Base-by-base conservation (phyloP, 352 stramenopile genomes). In the Phytopythium sindhum region DNA sequence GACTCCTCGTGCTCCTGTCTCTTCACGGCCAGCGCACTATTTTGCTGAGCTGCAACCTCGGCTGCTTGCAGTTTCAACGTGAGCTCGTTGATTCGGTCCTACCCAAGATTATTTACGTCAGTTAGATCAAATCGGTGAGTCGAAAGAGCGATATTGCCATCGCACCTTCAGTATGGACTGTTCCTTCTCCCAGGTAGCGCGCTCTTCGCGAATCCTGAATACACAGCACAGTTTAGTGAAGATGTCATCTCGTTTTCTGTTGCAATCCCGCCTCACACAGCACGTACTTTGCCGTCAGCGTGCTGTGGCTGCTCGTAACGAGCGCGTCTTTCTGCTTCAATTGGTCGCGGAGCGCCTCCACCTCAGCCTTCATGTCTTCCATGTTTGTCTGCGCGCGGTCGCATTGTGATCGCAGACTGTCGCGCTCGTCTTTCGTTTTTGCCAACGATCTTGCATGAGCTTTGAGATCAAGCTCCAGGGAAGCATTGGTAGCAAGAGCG, bases 311-410 rank as follows among this genome's bases (percentile, higher is more conserved):
- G 54, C 64, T 81, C 31, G 85, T 65, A 28, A 89, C 68, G n/a
- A 89, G 69, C 12, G 73, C 51, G 15, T 91, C 85, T 48, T 91
- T 91, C 64, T 92, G 85, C 60, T 88, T 89, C 12, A 92, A 53
- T 54, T 94, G 83, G 2, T 89, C 84, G 29, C 81, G 81, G 26
- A 91, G 57, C 59, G 70, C 67, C 44, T 92, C 81, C 45, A 64
- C 75, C 45, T 93, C 84, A n/a, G 73, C 77, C 10, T 51, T 57
- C 19, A 78, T 39, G 45, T 90, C 74, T 1, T 78, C 71, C 17
- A 90, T 58, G 56, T 88, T 89, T 45, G 74, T 86, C 45, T 91
- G 75, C 5, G 73, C 64, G 12, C 87, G 63, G 21, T 90, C 78
- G 69, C 68, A 81, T 53, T 90, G 83, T 9, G 67, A 66, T 4